Evolutionary conservation across 352 stramenopile genomes (phyloP), one percentile per base, ranked within the genome.

Genomic region (Pythium periplocum): DNA sequence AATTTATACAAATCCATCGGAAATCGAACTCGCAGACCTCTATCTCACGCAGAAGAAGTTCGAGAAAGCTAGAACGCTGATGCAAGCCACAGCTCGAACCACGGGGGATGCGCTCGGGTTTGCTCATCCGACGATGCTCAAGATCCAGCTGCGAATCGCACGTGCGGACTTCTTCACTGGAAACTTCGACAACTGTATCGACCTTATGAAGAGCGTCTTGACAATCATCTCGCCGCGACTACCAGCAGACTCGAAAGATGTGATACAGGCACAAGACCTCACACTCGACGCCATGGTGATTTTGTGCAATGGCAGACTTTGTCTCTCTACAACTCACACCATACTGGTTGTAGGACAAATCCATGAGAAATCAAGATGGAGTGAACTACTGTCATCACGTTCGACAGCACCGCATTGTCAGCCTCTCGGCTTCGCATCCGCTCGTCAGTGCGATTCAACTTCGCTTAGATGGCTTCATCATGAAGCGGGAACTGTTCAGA

Each of bases 11-110:
- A 61, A 66, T 31, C 78, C 78, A 45, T 51, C 72, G 0, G 76
- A 87, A 38, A 53, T 90, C 2, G 68, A 84, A 30, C 56, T 90
- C 3, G 74, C 64, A 11, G 55, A 71, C 39, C 44, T 90, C 31
- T 90, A 85, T 34, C 75, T 83, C 11, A 61, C 63, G 0, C 78
- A 90, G 50, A 78, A 79, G 31, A 83, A 83, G 43, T 71, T 71
- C 10, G 61, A 69, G 0, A 84, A 84, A 41, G 76, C 78, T 31
- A 53, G 57, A 44, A 39, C 57, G 9, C 4, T 86, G 3, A 61
- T 90, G 17, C 10, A 51, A 7, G 53, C 68, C 26, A 63, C 61
- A 4, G 62, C 69, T 45, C 48, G 55, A 31, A 45, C 78, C 0
- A 56, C 73, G 3, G 62, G 59, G 7, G 54, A 76, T 12, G 61